Conservation (phyloP, 2,329 filamentous ascomycete genomes). For the Diplodia seriata region DNA sequence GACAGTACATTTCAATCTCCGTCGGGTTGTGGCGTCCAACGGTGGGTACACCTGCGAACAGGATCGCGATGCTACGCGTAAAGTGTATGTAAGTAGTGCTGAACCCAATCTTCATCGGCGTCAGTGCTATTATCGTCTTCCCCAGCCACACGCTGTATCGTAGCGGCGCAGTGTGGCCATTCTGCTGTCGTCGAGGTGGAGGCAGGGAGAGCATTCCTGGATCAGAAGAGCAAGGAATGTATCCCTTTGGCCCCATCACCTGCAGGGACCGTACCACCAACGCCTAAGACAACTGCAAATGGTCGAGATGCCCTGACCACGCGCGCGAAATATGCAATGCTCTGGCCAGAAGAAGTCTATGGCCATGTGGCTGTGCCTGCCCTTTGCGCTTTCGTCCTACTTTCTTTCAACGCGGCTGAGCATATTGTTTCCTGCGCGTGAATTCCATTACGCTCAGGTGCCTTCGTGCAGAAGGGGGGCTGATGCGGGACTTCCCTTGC, state of each 20-base stretch:
- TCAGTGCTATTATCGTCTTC: background rate
- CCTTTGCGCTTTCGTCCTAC: constrained; percentile 26
- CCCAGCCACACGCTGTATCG: constrained; percentile 13
- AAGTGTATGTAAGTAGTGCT: constrained; percentile 3
- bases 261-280: constrained; percentile 30
- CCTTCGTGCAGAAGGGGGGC: constrained; percentile 17
- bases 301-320: constrained; percentile 15
- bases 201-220: constrained; percentile 29
- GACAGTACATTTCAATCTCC: background rate
- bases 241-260: constrained; percentile 25
- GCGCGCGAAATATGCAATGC: constrained; percentile 17
- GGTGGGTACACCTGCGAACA: background rate
- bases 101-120: background rate
- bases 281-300: constrained; percentile 18
- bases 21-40: constrained; percentile 5
- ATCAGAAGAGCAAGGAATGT: constrained; percentile 27
- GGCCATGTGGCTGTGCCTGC: constrained; percentile 24
- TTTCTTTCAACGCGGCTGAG: constrained; percentile 18
- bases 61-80: background rate
- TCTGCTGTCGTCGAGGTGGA: constrained; percentile 9
- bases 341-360: constrained; percentile 22
- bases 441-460: constrained; percentile 24
- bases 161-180: constrained; percentile 15
- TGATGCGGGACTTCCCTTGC: constrained; percentile 24
- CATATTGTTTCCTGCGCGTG: constrained; percentile 16